phyloP scores from a whole-genome alignment of 2,329 filamentous ascomycete species.

The Neurospora crassa region DNA sequence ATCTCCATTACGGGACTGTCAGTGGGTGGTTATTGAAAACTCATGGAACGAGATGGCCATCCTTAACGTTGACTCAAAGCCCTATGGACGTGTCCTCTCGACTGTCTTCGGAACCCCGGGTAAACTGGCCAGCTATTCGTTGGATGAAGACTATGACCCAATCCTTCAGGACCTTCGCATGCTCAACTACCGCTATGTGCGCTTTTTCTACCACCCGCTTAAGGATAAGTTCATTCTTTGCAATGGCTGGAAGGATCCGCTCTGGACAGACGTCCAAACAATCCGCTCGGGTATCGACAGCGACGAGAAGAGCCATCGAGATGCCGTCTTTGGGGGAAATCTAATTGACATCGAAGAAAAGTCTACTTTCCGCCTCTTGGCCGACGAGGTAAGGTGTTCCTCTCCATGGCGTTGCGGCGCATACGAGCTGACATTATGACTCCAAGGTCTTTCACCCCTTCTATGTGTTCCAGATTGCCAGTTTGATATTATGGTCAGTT shows the following conservation, averaged over 20 bases:
- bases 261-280: conserved; percentile 69
- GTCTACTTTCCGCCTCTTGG: conserved; percentile 66
- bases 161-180: conserved; percentile 65
- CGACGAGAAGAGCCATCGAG: conserved; percentile 76
- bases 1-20: conserved; percentile 60
- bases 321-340: conserved; percentile 82
- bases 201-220: conserved; percentile 81
- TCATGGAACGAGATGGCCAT: conserved; percentile 90
- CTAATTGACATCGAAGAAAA: conserved; percentile 92
- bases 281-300: conserved; percentile 75
- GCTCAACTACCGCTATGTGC: conserved; percentile 88
- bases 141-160: conserved; percentile 66
- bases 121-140: conserved; percentile 44
- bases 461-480: conserved; percentile 96
- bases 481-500: conserved; percentile 85
- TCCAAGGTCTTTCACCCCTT: conserved; percentile 90
- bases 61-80: conserved; percentile 51
- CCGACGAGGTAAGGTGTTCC: conserved; percentile 61
- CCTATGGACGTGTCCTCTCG: conserved; percentile 46
- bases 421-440: conserved; percentile 12
- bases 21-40: conserved; percentile 95
- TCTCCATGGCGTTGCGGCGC: not conserved
- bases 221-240: conserved; percentile 82
- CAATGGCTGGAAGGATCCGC: conserved; percentile 88
- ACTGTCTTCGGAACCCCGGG: conserved; percentile 58